A percentile compares a stretch with the other conserved stretches of the same genome.
phyloP scores from a whole-genome alignment of 2,329 filamentous ascomycete species.

The Colletotrichum neosansevieriae region DNA sequence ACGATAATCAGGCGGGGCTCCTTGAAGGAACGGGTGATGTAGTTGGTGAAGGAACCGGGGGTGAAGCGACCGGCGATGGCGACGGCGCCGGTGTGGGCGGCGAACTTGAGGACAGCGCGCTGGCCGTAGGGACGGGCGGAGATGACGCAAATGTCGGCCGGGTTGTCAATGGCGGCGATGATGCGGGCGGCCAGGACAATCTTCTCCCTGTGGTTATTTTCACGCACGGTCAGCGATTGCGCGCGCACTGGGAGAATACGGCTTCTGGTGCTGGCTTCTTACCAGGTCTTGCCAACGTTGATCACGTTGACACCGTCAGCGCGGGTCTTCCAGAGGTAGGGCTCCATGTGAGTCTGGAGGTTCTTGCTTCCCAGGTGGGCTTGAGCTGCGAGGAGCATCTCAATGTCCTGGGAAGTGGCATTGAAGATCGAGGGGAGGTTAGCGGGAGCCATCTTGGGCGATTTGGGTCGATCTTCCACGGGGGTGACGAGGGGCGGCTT shows the following conservation, averaged over 20 bases:
- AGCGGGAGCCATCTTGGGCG: constrained; percentile 87
- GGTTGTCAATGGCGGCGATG: constrained; percentile 99
- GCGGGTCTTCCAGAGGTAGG: constrained; percentile 99
- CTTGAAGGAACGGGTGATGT: constrained; percentile 99
- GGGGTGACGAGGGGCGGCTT: constrained; percentile 40
- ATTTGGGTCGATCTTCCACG: constrained; percentile 40
- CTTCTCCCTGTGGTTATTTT: constrained; percentile 82
- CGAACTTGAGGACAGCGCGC: constrained; percentile 99
- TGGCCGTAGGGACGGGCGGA: constrained; percentile 99
- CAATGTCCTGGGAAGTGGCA: constrained; percentile 97
- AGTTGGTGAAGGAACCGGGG: constrained; percentile 99
- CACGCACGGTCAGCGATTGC: constrained; percentile 27
- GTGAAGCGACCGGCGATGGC: constrained; percentile 99
- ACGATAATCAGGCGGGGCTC: constrained; percentile 99
- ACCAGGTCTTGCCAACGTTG: constrained; percentile 99
- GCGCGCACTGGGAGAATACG: not conserved
- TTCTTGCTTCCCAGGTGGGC: constrained; percentile 98
- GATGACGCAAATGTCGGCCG: constrained; percentile 98
- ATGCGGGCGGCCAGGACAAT: constrained; percentile 98
- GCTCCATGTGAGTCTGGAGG: constrained; percentile 99
- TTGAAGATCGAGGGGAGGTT: constrained; percentile 97
- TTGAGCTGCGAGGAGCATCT: constrained; percentile 98
- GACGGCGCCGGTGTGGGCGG: constrained; percentile 95
- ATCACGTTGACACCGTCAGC: constrained; percentile 98
- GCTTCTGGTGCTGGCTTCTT: constrained; percentile 54